Conservation (phyloP, 2,329 filamentous ascomycete genomes). For the Aspergillus terreus region DNA sequence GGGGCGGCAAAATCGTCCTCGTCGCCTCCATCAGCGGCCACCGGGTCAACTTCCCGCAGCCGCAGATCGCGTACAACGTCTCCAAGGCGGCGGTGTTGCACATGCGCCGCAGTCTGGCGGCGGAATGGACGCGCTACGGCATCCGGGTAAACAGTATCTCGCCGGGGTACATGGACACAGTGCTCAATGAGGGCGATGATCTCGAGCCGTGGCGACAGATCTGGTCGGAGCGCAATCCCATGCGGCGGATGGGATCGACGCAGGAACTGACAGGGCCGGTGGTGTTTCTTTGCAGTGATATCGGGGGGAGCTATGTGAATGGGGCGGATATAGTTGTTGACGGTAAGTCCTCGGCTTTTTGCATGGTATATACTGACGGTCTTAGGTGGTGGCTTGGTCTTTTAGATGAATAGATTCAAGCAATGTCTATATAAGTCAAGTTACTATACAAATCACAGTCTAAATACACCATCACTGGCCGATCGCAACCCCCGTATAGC, state of each 20-base stretch:
- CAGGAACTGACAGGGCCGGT: slow-evolving; percentile 61
- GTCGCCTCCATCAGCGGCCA: slow-evolving; percentile 66
- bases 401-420: background rate
- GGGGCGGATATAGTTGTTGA: slow-evolving; percentile 65
- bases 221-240: slow-evolving; percentile 59
- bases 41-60: slow-evolving; percentile 67
- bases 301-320: slow-evolving; percentile 64
- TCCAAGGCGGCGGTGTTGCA: slow-evolving; percentile 64
- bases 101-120: slow-evolving; percentile 62
- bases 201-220: slow-evolving; percentile 50
- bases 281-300: slow-evolving; percentile 56
- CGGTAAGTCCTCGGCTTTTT: slow-evolving; percentile 32
- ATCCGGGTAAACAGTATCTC: slow-evolving; percentile 68
- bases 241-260: slow-evolving; percentile 61
- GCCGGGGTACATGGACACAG: slow-evolving; percentile 74
- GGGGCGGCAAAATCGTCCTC: slow-evolving; percentile 61
- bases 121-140: slow-evolving; percentile 68
- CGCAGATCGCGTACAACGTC: slow-evolving; percentile 68
- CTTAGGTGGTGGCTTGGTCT: slow-evolving; percentile 1
- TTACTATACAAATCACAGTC: background rate
- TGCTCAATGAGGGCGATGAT: slow-evolving; percentile 64
- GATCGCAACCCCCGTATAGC: slow-evolving; percentile 16
- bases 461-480: background rate
- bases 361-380: background rate
- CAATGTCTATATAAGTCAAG: background rate